phyloP scores from a whole-genome alignment of 192 early-diverging fungal genomes.

The Umbelopsis vinacea region DNA sequence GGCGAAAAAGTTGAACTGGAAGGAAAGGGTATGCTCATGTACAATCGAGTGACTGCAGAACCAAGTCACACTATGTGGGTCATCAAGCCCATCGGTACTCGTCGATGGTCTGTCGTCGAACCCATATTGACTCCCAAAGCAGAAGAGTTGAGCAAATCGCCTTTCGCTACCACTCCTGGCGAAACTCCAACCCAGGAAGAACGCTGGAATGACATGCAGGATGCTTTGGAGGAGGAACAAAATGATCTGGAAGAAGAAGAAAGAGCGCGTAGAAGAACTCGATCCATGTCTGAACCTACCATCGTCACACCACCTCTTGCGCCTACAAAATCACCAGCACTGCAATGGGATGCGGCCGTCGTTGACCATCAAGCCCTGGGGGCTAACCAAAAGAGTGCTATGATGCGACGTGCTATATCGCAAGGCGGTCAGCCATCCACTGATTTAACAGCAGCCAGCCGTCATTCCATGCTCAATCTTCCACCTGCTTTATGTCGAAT shows the following conservation, averaged over 20 bases:
- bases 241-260: constrained; percentile 18
- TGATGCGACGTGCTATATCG: constrained; percentile 37
- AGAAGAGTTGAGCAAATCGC: constrained; percentile 25
- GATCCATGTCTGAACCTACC: constrained; percentile 29
- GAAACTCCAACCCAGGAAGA: constrained; percentile 6
- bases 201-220: not conserved
- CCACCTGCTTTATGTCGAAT: constrained; percentile 73
- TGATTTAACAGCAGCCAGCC: constrained; percentile 34
- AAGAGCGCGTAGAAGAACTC: not conserved
- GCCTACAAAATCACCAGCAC: not conserved
- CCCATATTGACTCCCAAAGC: constrained; percentile 22
- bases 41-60: constrained; percentile 65
- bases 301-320: constrained; percentile 17
- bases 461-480: constrained; percentile 36
- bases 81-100: constrained; percentile 56
- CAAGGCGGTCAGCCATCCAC: constrained; percentile 30
- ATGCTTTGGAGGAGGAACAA: not conserved
- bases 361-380: constrained; percentile 1
- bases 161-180: not conserved
- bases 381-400: not conserved
- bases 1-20: constrained; percentile 64
- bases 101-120: constrained; percentile 33
- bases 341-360: constrained; percentile 3
- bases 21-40: constrained; percentile 85
- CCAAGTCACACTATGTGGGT: constrained; percentile 82